Evolutionary conservation across 345 rosid genomes (phyloP).

Genomic region (Populus tremula): DNA sequence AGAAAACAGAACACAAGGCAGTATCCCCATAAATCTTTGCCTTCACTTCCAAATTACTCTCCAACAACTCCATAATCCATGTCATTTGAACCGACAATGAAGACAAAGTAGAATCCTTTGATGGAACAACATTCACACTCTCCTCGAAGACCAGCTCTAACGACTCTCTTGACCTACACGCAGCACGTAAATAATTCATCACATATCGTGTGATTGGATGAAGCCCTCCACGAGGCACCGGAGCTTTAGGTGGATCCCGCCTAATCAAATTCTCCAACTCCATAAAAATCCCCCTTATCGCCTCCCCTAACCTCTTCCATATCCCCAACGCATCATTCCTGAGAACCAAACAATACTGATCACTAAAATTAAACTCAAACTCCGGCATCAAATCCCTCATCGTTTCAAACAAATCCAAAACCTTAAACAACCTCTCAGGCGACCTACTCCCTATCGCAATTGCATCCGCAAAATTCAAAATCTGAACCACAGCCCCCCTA

Average conservation of each 20-base stretch:
- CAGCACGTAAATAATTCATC: constrained; percentile 83
- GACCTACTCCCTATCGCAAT: constrained; percentile 72
- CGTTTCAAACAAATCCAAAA: constrained; percentile 79
- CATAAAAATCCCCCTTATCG: constrained; percentile 81
- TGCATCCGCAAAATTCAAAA: constrained; percentile 71
- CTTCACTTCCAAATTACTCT: constrained; percentile 84
- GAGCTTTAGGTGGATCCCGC: constrained; percentile 79
- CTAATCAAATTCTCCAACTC: constrained; percentile 85
- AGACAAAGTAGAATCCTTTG: constrained; percentile 46
- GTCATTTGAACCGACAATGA: constrained; percentile 66
- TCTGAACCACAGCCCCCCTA: constrained; percentile 69
- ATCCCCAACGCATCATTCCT: constrained; percentile 67
- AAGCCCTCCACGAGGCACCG: constrained; percentile 78
- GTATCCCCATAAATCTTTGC: constrained; percentile 70
- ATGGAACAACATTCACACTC: constrained; percentile 31
- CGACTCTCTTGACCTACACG: constrained; percentile 66
- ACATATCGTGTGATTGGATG: constrained; percentile 92
- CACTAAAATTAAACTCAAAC: constrained; percentile 62
- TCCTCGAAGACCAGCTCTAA: constrained; percentile 82
- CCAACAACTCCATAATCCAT: constrained; percentile 92
- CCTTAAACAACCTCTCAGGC: constrained; percentile 83
- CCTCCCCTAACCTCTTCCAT: constrained; percentile 79
- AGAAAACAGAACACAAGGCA: constrained; percentile 58
- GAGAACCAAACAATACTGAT: constrained; percentile 65
- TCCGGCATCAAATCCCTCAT: constrained; percentile 80